Base-by-base conservation (phyloP, 1,139 yeast genomes). In the Wickerhamomyces sp. region DNA sequence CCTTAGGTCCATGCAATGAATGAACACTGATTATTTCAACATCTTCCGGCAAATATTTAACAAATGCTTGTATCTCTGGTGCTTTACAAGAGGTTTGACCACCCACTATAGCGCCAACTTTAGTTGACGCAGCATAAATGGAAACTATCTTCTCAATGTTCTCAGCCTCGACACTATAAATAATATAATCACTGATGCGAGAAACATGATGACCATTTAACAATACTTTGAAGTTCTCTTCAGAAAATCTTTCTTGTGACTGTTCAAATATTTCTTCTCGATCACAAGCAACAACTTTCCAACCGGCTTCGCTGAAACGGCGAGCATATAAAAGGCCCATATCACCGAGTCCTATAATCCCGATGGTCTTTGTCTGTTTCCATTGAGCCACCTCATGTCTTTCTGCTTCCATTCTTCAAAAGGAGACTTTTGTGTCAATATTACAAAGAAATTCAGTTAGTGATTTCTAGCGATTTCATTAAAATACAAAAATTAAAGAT, bases 61-160 rank as follows among this genome's bases (percentile, higher is more conserved):
- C 97, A 59, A 92, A 87, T 0, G 97, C 97, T 17, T 67, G 70
- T 32, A 92, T 83, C 58, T 92, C 98, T 0, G 95, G 95, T 16
- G 78, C 82, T 58, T 92, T 92, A 65, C 97, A 92, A 6, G 96
- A 86, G 0, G 98, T 90, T 61, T 92, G 98, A 5, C 98, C 98
- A n/a, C 98, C 98, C 10, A 92, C 96, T 37, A 89, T 77, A 4
- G 96, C 84, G 3, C 95, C 95, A 14, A 77, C 65, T 59, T 89
- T 92, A 4, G 96, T 82, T 0, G 96, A 73, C 0, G 96, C 94
- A 0, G 96, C 97, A 59, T 89, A 92, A 27, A 65, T 37, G 6
- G 76, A 57, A 7, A 89, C 96, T 33, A 90, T 85, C 44, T 72
- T 70, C 37, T 70, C 78, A 36, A 92, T 82, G 54, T 79, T 77